phyloP scores from a whole-genome alignment of 352 stramenopile genomes.

The Globisporangium lucens region DNA sequence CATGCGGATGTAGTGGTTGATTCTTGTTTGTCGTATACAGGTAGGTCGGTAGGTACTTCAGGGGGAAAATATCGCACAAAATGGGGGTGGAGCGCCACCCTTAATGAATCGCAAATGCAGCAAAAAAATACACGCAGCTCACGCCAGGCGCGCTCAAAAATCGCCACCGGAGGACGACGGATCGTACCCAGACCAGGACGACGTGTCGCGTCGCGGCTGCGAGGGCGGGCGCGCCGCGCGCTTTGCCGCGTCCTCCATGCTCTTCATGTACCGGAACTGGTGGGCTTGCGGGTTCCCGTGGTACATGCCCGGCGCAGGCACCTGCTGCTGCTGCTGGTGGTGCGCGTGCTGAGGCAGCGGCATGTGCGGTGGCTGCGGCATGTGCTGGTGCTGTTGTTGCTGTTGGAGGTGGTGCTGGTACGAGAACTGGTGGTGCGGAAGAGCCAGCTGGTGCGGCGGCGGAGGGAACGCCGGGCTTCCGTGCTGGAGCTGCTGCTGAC shows the following conservation, averaged over 20 bases:
- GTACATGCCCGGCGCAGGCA: conserved; percentile 27
- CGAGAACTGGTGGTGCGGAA: conserved; percentile 18
- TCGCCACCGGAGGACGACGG: conserved; percentile 19
- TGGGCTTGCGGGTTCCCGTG: conserved; percentile 33
- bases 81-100: background rate
- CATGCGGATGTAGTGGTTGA: background rate
- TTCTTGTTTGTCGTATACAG: conserved; percentile 19
- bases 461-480: conserved; percentile 16
- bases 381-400: conserved; percentile 17
- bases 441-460: conserved; percentile 13
- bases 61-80: conserved; percentile 16
- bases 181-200: conserved; percentile 60
- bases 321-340: conserved; percentile 25
- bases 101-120: conserved; percentile 4
- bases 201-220: conserved; percentile 42
- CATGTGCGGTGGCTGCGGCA: conserved; percentile 17
- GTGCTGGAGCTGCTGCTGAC: conserved; percentile 18
- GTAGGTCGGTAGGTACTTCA: conserved; percentile 9
- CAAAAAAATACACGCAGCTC: conserved; percentile 5
- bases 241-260: conserved; percentile 53
- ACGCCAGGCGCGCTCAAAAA: conserved; percentile 26
- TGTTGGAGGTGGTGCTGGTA: conserved; percentile 24
- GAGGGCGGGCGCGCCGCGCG: conserved; percentile 19
- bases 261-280: conserved; percentile 66
- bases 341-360: conserved; percentile 10